Percentiles rank a stretch among this genome's conserved stretches.
Evolutionary conservation across 73 alveolate species (phyloP).

Genomic region (Paramecium pentaurelia): DNA sequence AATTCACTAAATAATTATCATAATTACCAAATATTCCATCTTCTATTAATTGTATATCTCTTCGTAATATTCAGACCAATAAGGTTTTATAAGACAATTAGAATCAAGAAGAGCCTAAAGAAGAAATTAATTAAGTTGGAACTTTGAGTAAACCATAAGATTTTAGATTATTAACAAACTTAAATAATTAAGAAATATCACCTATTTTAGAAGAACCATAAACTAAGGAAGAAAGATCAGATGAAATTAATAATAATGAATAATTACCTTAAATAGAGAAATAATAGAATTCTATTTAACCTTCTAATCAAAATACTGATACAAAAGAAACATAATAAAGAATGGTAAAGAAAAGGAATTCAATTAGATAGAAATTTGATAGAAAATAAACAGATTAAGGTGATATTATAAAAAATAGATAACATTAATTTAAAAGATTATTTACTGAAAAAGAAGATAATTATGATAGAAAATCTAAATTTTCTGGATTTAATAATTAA

Average conservation of each 20-base stretch:
- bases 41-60: not conserved
- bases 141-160: not conserved
- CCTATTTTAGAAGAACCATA: not conserved
- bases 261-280: not conserved
- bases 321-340: not conserved
- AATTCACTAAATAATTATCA: not conserved
- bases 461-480: not conserved
- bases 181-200: not conserved
- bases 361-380: not conserved
- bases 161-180: not conserved
- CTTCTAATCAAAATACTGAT: not conserved
- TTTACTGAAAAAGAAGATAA: not conserved
- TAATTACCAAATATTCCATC: not conserved
- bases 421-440: not conserved
- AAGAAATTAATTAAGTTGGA: not conserved
- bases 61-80: not conserved
- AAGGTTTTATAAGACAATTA: not conserved
- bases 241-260: not conserved
- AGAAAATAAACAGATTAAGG: not conserved
- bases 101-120: not conserved
- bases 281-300: not conserved
- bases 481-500: not conserved
- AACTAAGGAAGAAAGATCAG: not conserved
- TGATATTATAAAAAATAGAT: not conserved
- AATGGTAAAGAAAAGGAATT: not conserved